phyloP scores from a whole-genome alignment of 768 basidiomycete genomes.

The Mycena alexandri region DNA sequence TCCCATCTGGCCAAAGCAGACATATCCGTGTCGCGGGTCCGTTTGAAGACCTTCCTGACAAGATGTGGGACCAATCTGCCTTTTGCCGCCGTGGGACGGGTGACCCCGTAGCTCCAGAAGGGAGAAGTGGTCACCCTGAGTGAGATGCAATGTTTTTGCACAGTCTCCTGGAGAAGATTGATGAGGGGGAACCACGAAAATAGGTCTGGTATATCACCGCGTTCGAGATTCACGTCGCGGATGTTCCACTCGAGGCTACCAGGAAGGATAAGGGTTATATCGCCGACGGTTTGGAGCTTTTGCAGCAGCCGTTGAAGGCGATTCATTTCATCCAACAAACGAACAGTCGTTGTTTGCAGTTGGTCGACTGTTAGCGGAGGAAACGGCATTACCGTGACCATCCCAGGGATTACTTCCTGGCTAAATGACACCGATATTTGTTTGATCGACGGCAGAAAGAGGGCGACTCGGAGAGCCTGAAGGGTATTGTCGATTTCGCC shows the following conservation, averaged over 20 bases:
- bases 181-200: constrained; percentile 9
- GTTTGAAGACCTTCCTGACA: neutral
- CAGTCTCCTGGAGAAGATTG: neutral
- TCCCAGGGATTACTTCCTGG: neutral
- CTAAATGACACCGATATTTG: constrained; percentile 13
- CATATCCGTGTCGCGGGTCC: neutral
- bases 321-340: constrained; percentile 1
- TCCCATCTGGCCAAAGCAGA: constrained; percentile 9
- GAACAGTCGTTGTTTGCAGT: neutral
- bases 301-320: neutral
- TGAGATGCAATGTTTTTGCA: neutral
- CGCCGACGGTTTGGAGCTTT: constrained; percentile 9
- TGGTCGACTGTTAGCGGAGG: neutral
- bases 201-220: constrained; percentile 4
- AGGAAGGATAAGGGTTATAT: constrained; percentile 17
- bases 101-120: neutral
- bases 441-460: constrained; percentile 7
- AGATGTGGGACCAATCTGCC: neutral
- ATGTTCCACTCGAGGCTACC: constrained; percentile 27
- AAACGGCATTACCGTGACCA: neutral
- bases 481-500: constrained; percentile 2
- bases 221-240: constrained; percentile 23
- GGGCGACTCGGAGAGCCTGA: constrained; percentile 16
- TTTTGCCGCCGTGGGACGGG: neutral
- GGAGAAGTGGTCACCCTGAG: neutral